phyloP scores from a whole-genome alignment of 306 rosid genomes.

The Corylus avellana region DNA sequence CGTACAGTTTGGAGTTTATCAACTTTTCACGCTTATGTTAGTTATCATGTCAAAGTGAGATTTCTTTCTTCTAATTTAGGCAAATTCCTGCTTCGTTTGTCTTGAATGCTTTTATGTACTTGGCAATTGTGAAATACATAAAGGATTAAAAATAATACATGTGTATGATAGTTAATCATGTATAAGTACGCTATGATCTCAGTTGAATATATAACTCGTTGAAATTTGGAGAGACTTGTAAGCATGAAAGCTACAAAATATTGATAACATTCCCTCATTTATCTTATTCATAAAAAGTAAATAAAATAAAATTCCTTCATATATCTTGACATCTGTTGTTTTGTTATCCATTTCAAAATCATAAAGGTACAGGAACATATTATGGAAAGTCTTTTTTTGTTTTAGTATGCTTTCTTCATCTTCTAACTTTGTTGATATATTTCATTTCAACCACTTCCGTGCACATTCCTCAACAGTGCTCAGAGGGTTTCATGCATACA shows the following conservation, averaged over 20 bases:
- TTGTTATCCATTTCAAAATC: neutral
- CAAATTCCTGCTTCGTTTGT: slow-evolving; percentile 11
- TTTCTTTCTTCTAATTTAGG: slow-evolving; percentile 23
- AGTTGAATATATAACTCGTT: neutral
- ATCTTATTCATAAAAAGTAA: neutral
- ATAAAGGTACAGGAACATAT: neutral
- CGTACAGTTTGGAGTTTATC: slow-evolving; percentile 91
- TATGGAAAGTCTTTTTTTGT: neutral
- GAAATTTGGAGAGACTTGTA: no score
- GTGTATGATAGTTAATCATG: neutral
- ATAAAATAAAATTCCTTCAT: neutral
- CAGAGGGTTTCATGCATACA: slow-evolving; percentile 98
- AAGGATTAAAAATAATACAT: no score
- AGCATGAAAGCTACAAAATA: neutral
- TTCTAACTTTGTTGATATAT: neutral
- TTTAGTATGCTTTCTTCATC: neutral
- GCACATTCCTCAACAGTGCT: slow-evolving; percentile 61
- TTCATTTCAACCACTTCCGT: slow-evolving; percentile 13
- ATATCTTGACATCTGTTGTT: neutral
- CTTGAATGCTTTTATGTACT: neutral
- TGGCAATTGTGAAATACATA: no score
- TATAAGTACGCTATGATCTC: neutral
- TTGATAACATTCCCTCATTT: neutral
- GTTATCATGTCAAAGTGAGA: slow-evolving; percentile 93
- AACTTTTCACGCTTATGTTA: slow-evolving; percentile 91